Base-by-base conservation (phyloP, 306 rosid genomes). In the Herpetospermum pedunculosum region DNA sequence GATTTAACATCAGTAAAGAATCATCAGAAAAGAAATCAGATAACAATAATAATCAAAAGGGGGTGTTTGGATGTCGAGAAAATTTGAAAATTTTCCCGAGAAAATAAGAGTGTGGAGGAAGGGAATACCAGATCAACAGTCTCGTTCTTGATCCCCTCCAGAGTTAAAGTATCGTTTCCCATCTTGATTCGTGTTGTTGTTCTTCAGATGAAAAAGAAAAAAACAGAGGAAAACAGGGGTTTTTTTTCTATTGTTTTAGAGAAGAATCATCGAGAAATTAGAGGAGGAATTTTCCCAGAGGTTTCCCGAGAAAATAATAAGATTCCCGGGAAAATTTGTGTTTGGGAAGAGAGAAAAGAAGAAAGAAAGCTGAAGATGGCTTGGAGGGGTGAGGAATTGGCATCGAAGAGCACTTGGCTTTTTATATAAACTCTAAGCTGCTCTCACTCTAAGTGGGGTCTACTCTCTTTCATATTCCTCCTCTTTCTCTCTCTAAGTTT, bases 61-160 rank as follows among this genome's bases (percentile, higher is more conserved):
- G 8, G 28, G 43, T 40, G 59, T 26, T 19, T 37, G 49, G 62
- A 32, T 25, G 41, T 0, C 16, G 58, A 54, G 47, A 55, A 32
- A 15, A 57, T 6, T 53, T 23, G 18, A 5, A 72, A 19, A 46
- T 47, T 80, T 55, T 60, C 37, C 30, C 0, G 58, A 74, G 62
- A 76, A 73, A 69, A 43, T 3, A 10, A 4, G 60, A 32, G 55
- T 26, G 28, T 14, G 8, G 26, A 40, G 16, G 18, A 23, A 35
- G 2, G 8, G 67, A 32, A 58, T 92, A 93, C 98, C 97, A 93
- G 84, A 89, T 93, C 98, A 83, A 93, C 98, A 4, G 96, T 81
- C 80, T 93, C 98, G 68, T 92, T 92, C 85, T 83, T 90, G 84
- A 92, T 88, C 85, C 84, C 88, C 65, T 92, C 97, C 1, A 93